Evolutionary conservation across 108 stramenopile species (phyloP).

Genomic region (Bacterosira constricta): DNA sequence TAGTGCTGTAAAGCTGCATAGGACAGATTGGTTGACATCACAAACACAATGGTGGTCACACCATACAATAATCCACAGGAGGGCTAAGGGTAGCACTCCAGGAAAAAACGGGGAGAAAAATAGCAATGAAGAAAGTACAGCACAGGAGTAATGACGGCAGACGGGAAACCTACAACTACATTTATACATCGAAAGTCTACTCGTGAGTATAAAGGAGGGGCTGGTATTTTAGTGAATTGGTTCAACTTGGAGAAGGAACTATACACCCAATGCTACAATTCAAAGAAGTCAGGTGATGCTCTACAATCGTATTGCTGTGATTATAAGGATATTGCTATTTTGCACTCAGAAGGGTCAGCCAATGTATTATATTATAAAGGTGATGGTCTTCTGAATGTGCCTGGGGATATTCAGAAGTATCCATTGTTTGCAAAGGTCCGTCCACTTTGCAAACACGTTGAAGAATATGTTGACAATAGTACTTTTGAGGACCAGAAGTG

Average conservation of each 20-base stretch:
- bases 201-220: conserved; percentile 29
- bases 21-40: no score
- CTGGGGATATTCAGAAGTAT: conserved; percentile 22
- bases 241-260: conserved; percentile 32
- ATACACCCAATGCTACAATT: conserved; percentile 28
- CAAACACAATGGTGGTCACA: no score
- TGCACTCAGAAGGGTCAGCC: conserved; percentile 38
- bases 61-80: no score
- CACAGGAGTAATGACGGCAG: no score
- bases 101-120: no score
- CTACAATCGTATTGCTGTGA: conserved; percentile 45
- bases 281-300: conserved; percentile 28
- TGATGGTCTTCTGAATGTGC: conserved; percentile 35
- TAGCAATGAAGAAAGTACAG: no score
- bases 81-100: no score
- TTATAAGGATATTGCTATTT: conserved; percentile 49
- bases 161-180: no score
- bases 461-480: no score
- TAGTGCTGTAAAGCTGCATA: no score
- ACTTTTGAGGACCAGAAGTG: no score
- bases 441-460: conserved; percentile 8
- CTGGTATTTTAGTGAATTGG: conserved; percentile 37
- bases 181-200: conserved; percentile 43
- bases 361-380: conserved; percentile 46
- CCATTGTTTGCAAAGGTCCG: conserved; percentile 51